A percentile compares a stretch with the other conserved stretches of the same genome.
These are phyloP conservation scores for Penicillium daleae DNA, from an alignment of 495 filamentous ascomycete species.

Conservation along the genomic window DNA sequence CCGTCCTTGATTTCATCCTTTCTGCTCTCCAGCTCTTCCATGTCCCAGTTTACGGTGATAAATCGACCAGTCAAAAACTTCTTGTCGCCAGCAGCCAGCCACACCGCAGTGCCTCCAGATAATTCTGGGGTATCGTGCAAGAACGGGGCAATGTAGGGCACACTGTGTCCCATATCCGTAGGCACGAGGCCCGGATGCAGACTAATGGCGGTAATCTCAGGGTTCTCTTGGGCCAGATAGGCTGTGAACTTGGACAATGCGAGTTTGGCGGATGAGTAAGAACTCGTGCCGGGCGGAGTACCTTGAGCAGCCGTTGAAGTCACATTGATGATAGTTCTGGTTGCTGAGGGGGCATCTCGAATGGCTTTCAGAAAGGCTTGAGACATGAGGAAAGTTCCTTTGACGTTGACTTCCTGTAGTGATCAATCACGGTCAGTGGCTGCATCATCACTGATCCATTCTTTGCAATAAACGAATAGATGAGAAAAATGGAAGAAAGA, in stretches of 20 bases:
- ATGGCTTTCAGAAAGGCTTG: conserved; percentile 41
- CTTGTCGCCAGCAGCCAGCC: conserved; percentile 39
- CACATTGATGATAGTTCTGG: conserved; percentile 47
- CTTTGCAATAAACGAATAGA: conserved; percentile 1
- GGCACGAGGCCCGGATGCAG: conserved; percentile 46
- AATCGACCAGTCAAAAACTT: conserved; percentile 47
- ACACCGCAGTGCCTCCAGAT: conserved; percentile 44
- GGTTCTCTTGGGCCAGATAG: conserved; percentile 36
- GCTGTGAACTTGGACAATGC: conserved; percentile 34
- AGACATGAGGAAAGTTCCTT: conserved; percentile 44
- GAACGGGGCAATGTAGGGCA: conserved; percentile 30
- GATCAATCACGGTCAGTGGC: not conserved
- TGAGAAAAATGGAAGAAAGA: not conserved
- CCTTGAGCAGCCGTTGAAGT: conserved; percentile 33
- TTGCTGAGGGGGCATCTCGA: conserved; percentile 15
- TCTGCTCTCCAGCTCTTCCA: conserved; percentile 44
- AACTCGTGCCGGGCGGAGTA: conserved; percentile 34
- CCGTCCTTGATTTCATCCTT: conserved; percentile 45
- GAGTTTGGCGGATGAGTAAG: conserved; percentile 45
- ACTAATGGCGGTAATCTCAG: conserved; percentile 40
- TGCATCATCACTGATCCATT: not conserved
- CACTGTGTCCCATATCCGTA: conserved; percentile 35
- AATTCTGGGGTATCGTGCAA: conserved; percentile 40
- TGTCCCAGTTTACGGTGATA: conserved; percentile 49
- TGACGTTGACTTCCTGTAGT: conserved; percentile 46